These are phyloP conservation scores for Bipolaris gigantea DNA, from an alignment of 2,329 filamentous ascomycete genomes.

Conservation along the genomic window DNA sequence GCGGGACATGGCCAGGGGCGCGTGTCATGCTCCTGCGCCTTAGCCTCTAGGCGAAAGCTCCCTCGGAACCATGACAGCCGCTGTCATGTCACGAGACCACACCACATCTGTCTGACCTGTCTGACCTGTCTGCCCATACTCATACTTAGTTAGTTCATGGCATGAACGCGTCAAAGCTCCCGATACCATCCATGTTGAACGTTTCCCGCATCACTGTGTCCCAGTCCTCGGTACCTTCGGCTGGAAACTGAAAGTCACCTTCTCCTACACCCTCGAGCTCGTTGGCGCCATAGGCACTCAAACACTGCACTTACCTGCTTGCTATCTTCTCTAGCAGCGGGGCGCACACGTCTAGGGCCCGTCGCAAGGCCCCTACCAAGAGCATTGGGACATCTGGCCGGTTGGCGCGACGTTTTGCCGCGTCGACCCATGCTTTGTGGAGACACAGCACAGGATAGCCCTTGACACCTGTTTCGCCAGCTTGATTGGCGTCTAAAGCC, in stretches of 20 bases:
- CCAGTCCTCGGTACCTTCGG: slow-evolving; percentile 23
- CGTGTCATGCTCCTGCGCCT: slow-evolving; percentile 11
- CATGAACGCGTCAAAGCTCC: slow-evolving; percentile 7
- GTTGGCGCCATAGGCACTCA: neutral
- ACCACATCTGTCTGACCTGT: neutral
- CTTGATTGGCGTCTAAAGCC: slow-evolving; percentile 26
- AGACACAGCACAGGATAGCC: slow-evolving; percentile 30
- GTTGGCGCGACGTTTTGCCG: slow-evolving; percentile 13
- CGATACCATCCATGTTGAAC: slow-evolving; percentile 13
- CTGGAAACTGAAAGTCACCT: slow-evolving; percentile 12
- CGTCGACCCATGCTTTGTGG: slow-evolving; percentile 27
- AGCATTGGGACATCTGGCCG: slow-evolving; percentile 16
- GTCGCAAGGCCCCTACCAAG: slow-evolving; percentile 21
- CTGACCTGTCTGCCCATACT: neutral
- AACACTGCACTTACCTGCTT: slow-evolving; percentile 1
- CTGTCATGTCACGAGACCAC: slow-evolving; percentile 6
- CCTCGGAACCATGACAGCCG: slow-evolving; percentile 6
- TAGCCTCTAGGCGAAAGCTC: slow-evolving; percentile 7
- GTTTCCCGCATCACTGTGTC: slow-evolving; percentile 21
- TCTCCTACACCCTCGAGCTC: neutral
- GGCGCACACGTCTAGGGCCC: slow-evolving; percentile 20
- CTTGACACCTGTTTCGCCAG: slow-evolving; percentile 37
- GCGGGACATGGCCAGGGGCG: slow-evolving; percentile 13
- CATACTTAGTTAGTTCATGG: neutral
- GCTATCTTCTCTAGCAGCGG: slow-evolving; percentile 26